Evolutionary conservation across 192 early-diverging fungal species (phyloP), one percentile per base, ranked within the genome.

Genomic region (Podila clonocystis): DNA sequence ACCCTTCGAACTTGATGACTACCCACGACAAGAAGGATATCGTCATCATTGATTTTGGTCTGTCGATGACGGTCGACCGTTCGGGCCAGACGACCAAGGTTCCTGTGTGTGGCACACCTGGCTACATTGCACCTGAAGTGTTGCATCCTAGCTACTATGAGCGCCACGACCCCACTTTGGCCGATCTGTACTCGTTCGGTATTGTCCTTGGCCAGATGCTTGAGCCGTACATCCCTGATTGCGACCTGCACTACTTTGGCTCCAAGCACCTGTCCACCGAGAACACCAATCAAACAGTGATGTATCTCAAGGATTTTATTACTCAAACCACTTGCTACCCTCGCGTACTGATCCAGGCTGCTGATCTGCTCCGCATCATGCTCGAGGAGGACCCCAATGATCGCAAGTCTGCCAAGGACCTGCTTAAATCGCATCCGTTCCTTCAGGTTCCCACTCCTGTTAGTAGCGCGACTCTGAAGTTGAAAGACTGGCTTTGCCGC

Each of bases 1-100:
- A 89, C 49, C 86, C 88, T 4, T 85, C 90, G 19, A 91, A 91
- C 71, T 63, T 93, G 49, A 88, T 91, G 90, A 67, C 85, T 15
- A 80, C 76, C 1, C 76, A 80, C 30, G 61, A 50, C 50, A 65
- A 80, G 48, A 15, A 55, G 28, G 90, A 92, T 66, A 70, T 93
- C 17, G 86, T 90, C 65, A 82, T 94, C 58, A 94, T 94, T 29
- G 93, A 94, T 73, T 93, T 92, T 84, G 93, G 93, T 8, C 84
- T 94, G 22, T 91, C 93, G 7, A 88, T 67, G 50, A 65, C 60
- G 3, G n/a, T 82, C 63, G 41, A 71, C 26, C 80, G 90, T 29
- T 26, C 28, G 41, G 24, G 34, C 3, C 74, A 85, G 38, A 73
- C 70, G 50, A 30, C 59, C 15, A 62, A 70, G 50, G 88, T 90